A percentile compares a stretch with the other conserved stretches of the same genome.
These are phyloP conservation scores for Solanum tacnaense DNA, from an alignment of 257 asterid species.

Conservation along the genomic window DNA sequence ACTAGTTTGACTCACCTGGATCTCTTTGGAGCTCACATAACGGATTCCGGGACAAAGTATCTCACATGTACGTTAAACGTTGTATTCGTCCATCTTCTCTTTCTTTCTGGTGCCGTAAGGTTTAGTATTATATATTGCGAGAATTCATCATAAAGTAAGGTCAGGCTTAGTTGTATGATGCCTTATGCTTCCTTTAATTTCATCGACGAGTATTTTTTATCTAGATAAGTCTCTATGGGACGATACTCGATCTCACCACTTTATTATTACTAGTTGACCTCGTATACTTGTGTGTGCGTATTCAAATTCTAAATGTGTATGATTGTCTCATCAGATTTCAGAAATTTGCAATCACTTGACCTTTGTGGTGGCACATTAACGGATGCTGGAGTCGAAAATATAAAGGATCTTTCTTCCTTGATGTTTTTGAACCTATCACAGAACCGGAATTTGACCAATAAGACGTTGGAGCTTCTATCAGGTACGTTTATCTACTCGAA, in stretches of 20 bases:
- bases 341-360: not conserved
- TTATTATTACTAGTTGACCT: not conserved
- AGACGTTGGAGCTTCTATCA: not conserved
- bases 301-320: not conserved
- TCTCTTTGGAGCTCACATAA: conserved; percentile 3
- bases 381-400: not conserved
- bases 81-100: not conserved
- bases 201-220: not conserved
- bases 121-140: not conserved
- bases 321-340: not conserved
- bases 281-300: not conserved
- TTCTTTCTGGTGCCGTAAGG: not conserved
- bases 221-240: not conserved
- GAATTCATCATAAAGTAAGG: not conserved
- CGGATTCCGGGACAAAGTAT: conserved; percentile 1
- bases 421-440: not conserved
- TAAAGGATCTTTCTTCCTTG: not conserved
- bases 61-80: not conserved
- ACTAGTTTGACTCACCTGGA: conserved; percentile 2
- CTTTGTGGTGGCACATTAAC: not conserved
- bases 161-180: not conserved
- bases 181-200: not conserved
- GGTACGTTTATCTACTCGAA: not conserved
- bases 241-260: not conserved
- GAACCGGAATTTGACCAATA: not conserved